These are phyloP conservation scores for Hypocreales sp. DNA, from an alignment of 2,329 filamentous ascomycete genomes.

Conservation along the genomic window DNA sequence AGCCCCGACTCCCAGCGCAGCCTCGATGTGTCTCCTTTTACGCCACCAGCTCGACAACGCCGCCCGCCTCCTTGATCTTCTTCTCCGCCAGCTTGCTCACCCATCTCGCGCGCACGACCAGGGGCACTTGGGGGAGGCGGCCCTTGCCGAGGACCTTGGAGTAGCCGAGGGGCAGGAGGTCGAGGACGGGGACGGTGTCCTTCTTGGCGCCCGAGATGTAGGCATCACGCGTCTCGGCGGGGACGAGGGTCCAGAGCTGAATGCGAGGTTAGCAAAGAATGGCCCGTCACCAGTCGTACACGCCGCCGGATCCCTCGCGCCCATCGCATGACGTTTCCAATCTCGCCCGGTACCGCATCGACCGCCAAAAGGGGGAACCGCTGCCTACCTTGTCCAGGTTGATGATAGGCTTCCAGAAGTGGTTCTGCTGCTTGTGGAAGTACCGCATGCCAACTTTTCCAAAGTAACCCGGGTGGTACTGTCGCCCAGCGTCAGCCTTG, in stretches of 20 bases:
- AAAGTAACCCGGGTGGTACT: constrained; percentile 98
- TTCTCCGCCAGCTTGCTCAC: constrained; percentile 92
- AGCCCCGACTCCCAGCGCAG: constrained; percentile 1
- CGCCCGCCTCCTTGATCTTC: constrained; percentile 98
- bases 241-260: constrained; percentile 90
- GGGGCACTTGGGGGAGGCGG: constrained; percentile 78
- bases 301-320: no score
- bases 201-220: constrained; percentile 69
- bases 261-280: no score
- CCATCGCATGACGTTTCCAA: no score
- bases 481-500: constrained; percentile 19
- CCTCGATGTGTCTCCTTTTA: constrained; percentile 28
- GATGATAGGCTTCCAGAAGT: constrained; percentile 97
- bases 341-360: no score
- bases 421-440: constrained; percentile 93
- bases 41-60: constrained; percentile 89
- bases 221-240: constrained; percentile 80
- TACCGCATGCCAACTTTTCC: constrained; percentile 91
- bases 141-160: constrained; percentile 98
- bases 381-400: constrained; percentile 95
- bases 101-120: constrained; percentile 91
- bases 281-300: no score
- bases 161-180: constrained; percentile 94
- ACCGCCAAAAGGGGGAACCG: no score
- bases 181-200: constrained; percentile 92